Percentiles rank a stretch among this genome's conserved stretches.
These are phyloP conservation scores for Starmerella sirachaensis DNA, from an alignment of 805 yeast genomes.

Conservation along the genomic window DNA sequence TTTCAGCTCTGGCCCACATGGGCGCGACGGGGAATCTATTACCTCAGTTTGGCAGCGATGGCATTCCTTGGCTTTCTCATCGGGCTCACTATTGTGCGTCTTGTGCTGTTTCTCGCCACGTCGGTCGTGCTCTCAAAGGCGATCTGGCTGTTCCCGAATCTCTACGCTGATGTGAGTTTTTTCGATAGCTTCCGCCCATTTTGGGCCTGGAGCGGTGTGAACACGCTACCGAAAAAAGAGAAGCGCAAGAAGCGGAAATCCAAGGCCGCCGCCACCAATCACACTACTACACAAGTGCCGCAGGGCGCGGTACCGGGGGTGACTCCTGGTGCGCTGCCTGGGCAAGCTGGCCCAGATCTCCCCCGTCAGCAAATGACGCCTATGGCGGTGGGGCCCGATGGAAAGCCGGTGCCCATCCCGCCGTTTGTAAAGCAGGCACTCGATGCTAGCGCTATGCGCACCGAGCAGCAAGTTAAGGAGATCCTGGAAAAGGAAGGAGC, in stretches of 20 bases:
- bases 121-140: slow-evolving; percentile 52
- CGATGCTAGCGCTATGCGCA: slow-evolving; percentile 13
- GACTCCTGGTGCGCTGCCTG: neutral
- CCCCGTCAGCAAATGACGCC: slow-evolving; percentile 1
- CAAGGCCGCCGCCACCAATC: slow-evolving; percentile 5
- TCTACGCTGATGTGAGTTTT: slow-evolving; percentile 91
- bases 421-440: slow-evolving; percentile 13
- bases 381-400: slow-evolving; percentile 14
- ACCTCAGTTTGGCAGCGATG: slow-evolving; percentile 62
- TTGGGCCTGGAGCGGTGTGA: slow-evolving; percentile 64
- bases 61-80: slow-evolving; percentile 67
- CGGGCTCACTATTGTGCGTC: slow-evolving; percentile 63
- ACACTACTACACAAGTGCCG: neutral
- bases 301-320: slow-evolving; percentile 1
- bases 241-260: slow-evolving; percentile 20
- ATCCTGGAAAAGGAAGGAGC: slow-evolving; percentile 8
- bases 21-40: slow-evolving; percentile 87
- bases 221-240: slow-evolving; percentile 22
- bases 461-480: slow-evolving; percentile 10
- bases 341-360: slow-evolving; percentile 2
- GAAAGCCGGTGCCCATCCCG: slow-evolving; percentile 7
- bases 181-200: slow-evolving; percentile 81
- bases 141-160: slow-evolving; percentile 93
- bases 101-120: slow-evolving; percentile 53
- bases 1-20: slow-evolving; percentile 93